Percentiles rank a stretch among this genome's conserved stretches.
Conservation (phyloP, 371 early-diverging fungal species). For the Haplosporangium sp. region DNA sequence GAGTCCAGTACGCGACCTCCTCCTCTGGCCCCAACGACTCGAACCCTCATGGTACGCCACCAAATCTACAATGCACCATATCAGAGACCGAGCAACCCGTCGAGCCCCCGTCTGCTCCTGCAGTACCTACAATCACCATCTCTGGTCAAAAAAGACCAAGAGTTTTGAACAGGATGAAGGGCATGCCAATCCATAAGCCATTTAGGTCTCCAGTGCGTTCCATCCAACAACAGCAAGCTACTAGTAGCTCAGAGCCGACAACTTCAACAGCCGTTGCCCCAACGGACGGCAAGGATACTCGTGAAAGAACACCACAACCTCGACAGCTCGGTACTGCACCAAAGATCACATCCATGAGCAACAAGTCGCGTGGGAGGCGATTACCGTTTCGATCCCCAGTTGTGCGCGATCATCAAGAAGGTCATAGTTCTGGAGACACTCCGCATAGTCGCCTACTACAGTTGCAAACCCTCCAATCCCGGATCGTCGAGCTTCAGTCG, state of each 20-base stretch:
- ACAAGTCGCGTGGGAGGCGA: not conserved
- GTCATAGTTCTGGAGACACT: not conserved
- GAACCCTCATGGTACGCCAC: too few relatives aligned
- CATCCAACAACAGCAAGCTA: not conserved
- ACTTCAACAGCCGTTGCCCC: not conserved
- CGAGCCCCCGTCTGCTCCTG: too few relatives aligned
- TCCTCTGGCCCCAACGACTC: too few relatives aligned
- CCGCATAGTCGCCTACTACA: constrained; percentile 11
- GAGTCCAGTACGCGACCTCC: too few relatives aligned
- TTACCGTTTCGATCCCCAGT: constrained; percentile 30
- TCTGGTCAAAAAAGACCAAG: constrained; percentile 8
- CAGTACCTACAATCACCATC: not conserved
- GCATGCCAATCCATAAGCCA: constrained; percentile 23
- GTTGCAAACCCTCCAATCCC: constrained; percentile 16
- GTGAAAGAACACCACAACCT: not conserved
- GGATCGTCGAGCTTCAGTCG: constrained; percentile 26
- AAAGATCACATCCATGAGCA: not conserved
- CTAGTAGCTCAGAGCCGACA: not conserved
- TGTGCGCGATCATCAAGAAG: not conserved
- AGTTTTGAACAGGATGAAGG: not conserved
- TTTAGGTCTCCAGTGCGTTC: constrained; percentile 34
- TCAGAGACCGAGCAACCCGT: too few relatives aligned
- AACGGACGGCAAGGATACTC: not conserved
- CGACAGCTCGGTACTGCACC: not conserved
- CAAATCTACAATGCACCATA: too few relatives aligned